Evolutionary conservation across 2,329 filamentous ascomycete species (phyloP), one percentile per base, ranked within the genome.

Genomic region (Paracoccidioides lutzii): DNA sequence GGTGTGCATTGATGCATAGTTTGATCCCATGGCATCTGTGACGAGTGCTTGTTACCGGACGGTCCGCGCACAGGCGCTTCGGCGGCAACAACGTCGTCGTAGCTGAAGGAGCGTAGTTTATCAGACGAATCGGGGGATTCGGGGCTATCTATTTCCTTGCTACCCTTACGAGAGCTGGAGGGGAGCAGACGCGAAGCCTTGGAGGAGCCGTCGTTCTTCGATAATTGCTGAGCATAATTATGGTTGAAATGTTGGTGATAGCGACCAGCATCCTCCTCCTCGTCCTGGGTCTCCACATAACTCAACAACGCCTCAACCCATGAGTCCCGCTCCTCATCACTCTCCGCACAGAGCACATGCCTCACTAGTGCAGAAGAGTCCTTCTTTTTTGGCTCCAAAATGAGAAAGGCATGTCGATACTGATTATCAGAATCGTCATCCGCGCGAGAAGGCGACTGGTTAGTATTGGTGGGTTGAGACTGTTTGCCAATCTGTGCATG

Each of bases 401-500:
- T 87, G 48, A 97, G 76, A 73, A 98, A 98, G 0, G 93, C 93
- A 72, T 98, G 93, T 5, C 93, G 86, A 68, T 95, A 98, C 69
- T 97, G 89, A 65, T 94, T 94, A 58, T 97, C 93, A 50, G 82
- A 74, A 55, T 95, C 90, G 46, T 94, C 89, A 28, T 59, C 61
- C 9, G 66, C 69, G 3, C 77, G 76, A n/a, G 79, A 78, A 4
- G 84, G 81, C 12, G 86, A 83, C 37, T 81, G 78, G 54, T 77
- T 79, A 32, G 71, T 70, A n/a, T 74, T 77, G 22, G 67, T 66
- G 57, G 77, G 75, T 55, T 85, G 81, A 1, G 87, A 87, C 68
- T 97, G 93, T 68, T 94, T 95, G 55, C 90, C 91, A 64, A 98
- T 97, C 67, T 96, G 90, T 2, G 93, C 89, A 68, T 84, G 86